These are phyloP conservation scores for Eimeria necatrix DNA, from an alignment of 169 alveolate species.

Conservation along the genomic window DNA sequence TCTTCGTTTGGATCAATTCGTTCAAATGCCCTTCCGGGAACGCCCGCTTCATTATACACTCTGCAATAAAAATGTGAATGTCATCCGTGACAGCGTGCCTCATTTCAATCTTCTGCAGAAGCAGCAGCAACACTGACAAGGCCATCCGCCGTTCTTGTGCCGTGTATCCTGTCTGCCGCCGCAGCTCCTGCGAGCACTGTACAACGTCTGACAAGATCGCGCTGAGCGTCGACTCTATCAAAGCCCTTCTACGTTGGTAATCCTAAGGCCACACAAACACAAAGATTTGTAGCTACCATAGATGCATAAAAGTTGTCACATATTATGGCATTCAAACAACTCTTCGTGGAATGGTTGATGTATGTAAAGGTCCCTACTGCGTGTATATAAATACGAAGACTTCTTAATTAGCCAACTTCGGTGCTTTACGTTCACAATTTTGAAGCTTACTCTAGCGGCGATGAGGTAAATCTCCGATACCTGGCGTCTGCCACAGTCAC, in stretches of 20 bases:
- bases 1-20: neutral
- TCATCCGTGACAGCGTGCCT: conserved; percentile 26
- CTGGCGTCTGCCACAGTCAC: conserved; percentile 24
- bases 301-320: too few species aligned
- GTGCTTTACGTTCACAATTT: neutral
- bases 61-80: neutral
- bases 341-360: neutral
- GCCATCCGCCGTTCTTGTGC: conserved; percentile 37
- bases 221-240: neutral
- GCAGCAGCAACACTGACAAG: conserved; percentile 20
- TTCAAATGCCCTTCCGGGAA: neutral
- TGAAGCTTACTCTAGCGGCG: conserved; percentile 17
- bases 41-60: neutral
- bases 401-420: too few species aligned
- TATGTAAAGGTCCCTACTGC: neutral
- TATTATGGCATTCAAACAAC: too few species aligned
- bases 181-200: conserved; percentile 6
- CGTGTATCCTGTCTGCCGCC: neutral
- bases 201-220: neutral
- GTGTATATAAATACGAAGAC: too few species aligned
- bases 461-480: conserved; percentile 1
- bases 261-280: neutral
- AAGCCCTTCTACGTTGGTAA: neutral
- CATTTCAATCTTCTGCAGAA: conserved; percentile 26
- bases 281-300: neutral